Percentiles rank a stretch among this genome's conserved stretches.
Evolutionary conservation across 352 stramenopile species (phyloP).

Genomic region (Phytophthora palmivora): DNA sequence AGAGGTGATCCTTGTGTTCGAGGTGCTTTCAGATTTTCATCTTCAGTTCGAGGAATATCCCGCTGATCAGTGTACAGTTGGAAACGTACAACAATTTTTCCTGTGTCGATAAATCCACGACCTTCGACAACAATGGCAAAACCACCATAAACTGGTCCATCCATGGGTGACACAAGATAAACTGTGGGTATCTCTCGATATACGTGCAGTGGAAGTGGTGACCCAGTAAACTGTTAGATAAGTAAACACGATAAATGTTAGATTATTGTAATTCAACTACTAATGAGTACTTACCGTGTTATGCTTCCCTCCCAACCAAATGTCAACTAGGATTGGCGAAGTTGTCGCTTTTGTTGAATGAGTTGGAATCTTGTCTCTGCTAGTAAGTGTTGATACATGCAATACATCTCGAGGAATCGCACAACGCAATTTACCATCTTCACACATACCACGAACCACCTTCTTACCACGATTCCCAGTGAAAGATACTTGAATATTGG

Average conservation of each 20-base stretch:
- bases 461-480: slow-evolving; percentile 26
- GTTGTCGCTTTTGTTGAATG: not conserved
- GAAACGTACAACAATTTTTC: slow-evolving; percentile 67
- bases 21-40: slow-evolving; percentile 14
- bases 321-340: slow-evolving; percentile 59
- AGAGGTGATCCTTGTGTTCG: not conserved
- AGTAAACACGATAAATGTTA: too few relatives aligned
- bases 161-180: slow-evolving; percentile 57
- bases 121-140: slow-evolving; percentile 70
- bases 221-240: slow-evolving; percentile 56
- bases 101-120: slow-evolving; percentile 68
- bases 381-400: not conserved
- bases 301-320: slow-evolving; percentile 66
- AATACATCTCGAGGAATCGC: slow-evolving; percentile 43
- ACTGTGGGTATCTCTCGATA: slow-evolving; percentile 57
- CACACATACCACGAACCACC: slow-evolving; percentile 37
- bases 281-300: slow-evolving; percentile 45
- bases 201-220: slow-evolving; percentile 56
- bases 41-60: slow-evolving; percentile 11
- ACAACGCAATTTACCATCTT: slow-evolving; percentile 49
- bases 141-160: slow-evolving; percentile 80
- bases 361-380: slow-evolving; percentile 11
- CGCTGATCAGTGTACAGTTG: slow-evolving; percentile 44
- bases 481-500: slow-evolving; percentile 57
- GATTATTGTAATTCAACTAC: too few relatives aligned